These are phyloP conservation scores for Athelia psychrophila DNA, from an alignment of 1,284 basidiomycete genomes.

Conservation along the genomic window DNA sequence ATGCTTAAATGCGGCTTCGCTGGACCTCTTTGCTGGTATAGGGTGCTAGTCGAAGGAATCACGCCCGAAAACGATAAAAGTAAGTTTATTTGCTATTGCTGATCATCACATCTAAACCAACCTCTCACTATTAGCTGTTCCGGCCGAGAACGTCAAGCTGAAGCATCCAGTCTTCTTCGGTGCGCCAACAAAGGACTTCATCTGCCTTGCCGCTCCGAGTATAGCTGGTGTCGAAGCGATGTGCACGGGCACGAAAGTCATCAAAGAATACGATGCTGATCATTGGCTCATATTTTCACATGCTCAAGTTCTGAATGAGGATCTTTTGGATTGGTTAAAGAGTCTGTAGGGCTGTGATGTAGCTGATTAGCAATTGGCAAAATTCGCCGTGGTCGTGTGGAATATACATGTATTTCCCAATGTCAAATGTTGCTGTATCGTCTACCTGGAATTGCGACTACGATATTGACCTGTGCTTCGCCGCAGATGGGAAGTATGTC, in stretches of 20 bases:
- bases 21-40: constrained; percentile 22
- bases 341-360: too few species aligned
- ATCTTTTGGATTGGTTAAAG: constrained; percentile 40
- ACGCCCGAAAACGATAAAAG: constrained; percentile 14
- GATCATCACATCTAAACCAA: too few species aligned
- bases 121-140: constrained; percentile 17
- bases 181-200: constrained; percentile 17
- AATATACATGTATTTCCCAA: too few species aligned
- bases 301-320: constrained; percentile 26
- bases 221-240: constrained; percentile 5
- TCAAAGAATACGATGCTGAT: constrained; percentile 20
- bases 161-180: constrained; percentile 22
- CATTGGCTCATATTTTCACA: constrained; percentile 27
- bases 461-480: too few species aligned
- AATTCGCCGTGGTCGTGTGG: too few species aligned
- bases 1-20: constrained; percentile 17
- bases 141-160: constrained; percentile 9
- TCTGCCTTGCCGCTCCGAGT: constrained; percentile 14
- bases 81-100: too few species aligned
- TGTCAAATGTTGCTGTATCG: too few species aligned
- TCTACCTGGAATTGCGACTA: too few species aligned
- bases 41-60: constrained; percentile 8
- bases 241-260: constrained; percentile 18
- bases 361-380: too few species aligned
- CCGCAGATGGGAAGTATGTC: too few species aligned